Evolutionary conservation across 2,329 filamentous ascomycete genomes (phyloP).

Genomic region (Colletotrichum camelliae): DNA sequence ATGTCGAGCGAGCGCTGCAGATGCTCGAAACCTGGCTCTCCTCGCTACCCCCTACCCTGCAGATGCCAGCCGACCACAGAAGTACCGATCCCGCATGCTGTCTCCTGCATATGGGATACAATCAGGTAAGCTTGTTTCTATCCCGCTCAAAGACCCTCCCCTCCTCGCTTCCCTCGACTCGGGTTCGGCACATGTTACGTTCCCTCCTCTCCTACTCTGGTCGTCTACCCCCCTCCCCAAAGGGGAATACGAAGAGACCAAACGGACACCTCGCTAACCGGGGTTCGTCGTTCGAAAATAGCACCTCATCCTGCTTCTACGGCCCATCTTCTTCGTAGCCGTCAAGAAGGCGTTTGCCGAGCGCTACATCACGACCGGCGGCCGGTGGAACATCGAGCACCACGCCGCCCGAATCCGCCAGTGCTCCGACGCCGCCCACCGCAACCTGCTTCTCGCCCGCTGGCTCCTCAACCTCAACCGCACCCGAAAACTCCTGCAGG

Average conservation of each 20-base stretch:
- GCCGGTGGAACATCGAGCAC: slow-evolving; percentile 29
- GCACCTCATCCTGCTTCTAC: slow-evolving; percentile 53
- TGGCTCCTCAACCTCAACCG: slow-evolving; percentile 38
- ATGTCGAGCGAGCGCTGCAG: slow-evolving; percentile 43
- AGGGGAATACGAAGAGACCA: not conserved
- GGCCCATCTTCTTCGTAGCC: slow-evolving; percentile 52
- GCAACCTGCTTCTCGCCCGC: slow-evolving; percentile 49
- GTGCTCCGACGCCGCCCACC: slow-evolving; percentile 49
- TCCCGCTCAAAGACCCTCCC: not conserved
- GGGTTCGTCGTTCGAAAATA: slow-evolving; percentile 27
- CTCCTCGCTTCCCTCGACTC: slow-evolving; percentile 31
- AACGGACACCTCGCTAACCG: not conserved
- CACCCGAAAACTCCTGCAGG: slow-evolving; percentile 46
- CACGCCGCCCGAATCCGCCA: slow-evolving; percentile 37
- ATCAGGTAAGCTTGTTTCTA: slow-evolving; percentile 28
- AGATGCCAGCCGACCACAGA: slow-evolving; percentile 37
- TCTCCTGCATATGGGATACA: slow-evolving; percentile 54
- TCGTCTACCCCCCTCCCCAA: not conserved
- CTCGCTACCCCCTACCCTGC: slow-evolving; percentile 41
- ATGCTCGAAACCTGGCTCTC: slow-evolving; percentile 48
- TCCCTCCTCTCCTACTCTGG: not conserved
- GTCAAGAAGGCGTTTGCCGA: slow-evolving; percentile 53
- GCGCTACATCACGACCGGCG: slow-evolving; percentile 34
- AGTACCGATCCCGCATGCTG: slow-evolving; percentile 47
- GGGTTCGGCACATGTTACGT: not conserved